Evolutionary conservation across 1,139 yeast genomes (phyloP).

Genomic region (Saccharomyces hybrid): DNA sequence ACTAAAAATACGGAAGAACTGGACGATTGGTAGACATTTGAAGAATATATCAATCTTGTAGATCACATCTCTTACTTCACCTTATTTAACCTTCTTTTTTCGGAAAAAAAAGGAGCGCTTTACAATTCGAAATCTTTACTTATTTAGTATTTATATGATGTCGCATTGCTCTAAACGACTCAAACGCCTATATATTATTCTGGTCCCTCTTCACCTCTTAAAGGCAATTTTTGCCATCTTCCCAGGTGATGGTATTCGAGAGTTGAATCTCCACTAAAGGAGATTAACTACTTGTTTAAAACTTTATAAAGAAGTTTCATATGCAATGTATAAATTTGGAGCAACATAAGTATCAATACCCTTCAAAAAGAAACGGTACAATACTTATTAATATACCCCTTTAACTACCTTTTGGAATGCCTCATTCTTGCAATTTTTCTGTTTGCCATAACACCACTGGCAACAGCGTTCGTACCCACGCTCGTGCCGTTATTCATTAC

Average conservation of each 20-base stretch:
- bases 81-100: not conserved
- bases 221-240: no score
- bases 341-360: not conserved
- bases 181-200: not conserved
- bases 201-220: not conserved
- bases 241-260: no score
- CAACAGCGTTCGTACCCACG: not conserved
- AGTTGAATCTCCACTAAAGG: no score
- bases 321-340: not conserved
- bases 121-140: not conserved
- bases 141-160: not conserved
- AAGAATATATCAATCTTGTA: not conserved
- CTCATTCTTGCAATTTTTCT: slow-evolving; percentile 28
- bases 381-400: not conserved
- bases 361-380: not conserved
- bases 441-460: slow-evolving; percentile 8
- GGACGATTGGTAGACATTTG: not conserved
- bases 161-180: no score
- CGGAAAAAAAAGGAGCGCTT: not conserved
- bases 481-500: not conserved
- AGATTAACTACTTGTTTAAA: not conserved
- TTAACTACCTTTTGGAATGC: slow-evolving; percentile 15
- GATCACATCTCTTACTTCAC: not conserved
- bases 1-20: not conserved
- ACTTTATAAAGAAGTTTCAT: not conserved